Evolutionary conservation across 2,329 filamentous ascomycete species (phyloP), one percentile per base, ranked within the genome.

Genomic region (Ophiostoma perfectum): DNA sequence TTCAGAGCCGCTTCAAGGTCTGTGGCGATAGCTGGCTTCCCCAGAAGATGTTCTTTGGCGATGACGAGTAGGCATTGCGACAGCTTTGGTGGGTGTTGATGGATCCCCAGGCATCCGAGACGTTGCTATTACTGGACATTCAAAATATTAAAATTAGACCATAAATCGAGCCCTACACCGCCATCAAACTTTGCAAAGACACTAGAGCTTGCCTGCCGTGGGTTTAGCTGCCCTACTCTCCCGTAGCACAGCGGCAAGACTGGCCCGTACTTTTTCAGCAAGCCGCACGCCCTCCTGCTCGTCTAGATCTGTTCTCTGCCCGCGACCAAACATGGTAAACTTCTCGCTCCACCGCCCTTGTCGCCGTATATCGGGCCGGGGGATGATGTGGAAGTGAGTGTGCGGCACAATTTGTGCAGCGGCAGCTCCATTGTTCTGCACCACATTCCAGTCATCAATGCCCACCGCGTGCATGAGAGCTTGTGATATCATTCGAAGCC

Each of bases 361-460:
- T 64, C 80, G 84, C 72, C 80, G 81, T 69, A 84, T 85, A 79
- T 90, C 87, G 0, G 93, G 93, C 49, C 94, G 81, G 0, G 94
- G 94, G 45, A 99, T 96, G 66, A 98, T 85, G 74, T 99, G 95
- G 77, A 96, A 98, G 78, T 99, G 94, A 65, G 96, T 89, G 78
- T 98, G 94, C 36, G 90, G 90, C 1, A 98, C 93, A 16, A 97
- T 92, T 80, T 98, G 94, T 2, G 93, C 93, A 2, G 94, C 94
- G 44, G 92, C 87, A 3, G 88, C 88, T 16, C 94, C 92, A 74
- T 97, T 98, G 77, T 98, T 98, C 81, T 98, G 94, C 68, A 98
- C 92, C 42, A 98, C 88, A 78, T 99, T 99, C 90, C 94, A 98
- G 79, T 97, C 93, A 66, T 82, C 83, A 1, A 92, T 86, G 9